These are phyloP conservation scores for Pythium monospermum DNA, from an alignment of 352 stramenopile species.

Conservation along the genomic window DNA sequence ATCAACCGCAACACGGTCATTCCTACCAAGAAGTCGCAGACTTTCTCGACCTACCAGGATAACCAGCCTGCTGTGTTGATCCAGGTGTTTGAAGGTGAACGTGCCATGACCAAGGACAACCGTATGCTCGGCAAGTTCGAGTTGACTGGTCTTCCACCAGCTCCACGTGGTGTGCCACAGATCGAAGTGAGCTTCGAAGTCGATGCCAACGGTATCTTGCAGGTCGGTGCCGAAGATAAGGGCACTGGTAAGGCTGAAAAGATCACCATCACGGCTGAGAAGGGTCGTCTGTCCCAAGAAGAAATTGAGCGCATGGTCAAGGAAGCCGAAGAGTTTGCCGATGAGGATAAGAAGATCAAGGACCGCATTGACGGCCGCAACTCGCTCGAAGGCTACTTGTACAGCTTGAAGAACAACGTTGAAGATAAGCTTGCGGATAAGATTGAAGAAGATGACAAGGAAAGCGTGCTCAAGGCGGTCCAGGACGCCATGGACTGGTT, in stretches of 20 bases:
- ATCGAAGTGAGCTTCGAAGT: conserved; percentile 99
- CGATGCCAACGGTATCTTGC: conserved; percentile 99
- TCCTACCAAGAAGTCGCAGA: conserved; percentile 98
- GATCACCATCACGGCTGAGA: conserved; percentile 99
- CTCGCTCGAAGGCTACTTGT: conserved; percentile 95
- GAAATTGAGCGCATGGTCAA: conserved; percentile 99
- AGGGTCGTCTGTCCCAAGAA: conserved; percentile 97
- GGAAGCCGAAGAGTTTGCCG: conserved; percentile 97
- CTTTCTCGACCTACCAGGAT: conserved; percentile 98
- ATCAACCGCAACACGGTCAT: conserved; percentile 98
- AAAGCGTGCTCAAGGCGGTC: conserved; percentile 86
- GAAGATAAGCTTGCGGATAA: conserved; percentile 95
- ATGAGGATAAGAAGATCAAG: conserved; percentile 98
- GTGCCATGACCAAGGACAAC: conserved; percentile 99
- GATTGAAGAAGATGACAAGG: conserved; percentile 94
- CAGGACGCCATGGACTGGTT: conserved; percentile 99
- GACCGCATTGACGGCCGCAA: conserved; percentile 96
- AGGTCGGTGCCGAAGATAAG: conserved; percentile 98
- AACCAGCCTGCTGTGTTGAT: conserved; percentile 92
- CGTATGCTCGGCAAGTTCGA: conserved; percentile 99
- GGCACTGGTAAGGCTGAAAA: conserved; percentile 96
- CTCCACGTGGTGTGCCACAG: conserved; percentile 96
- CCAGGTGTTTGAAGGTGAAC: conserved; percentile 98
- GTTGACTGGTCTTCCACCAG: conserved; percentile 96
- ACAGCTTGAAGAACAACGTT: conserved; percentile 94